Conservation (phyloP, 805 yeast species). For the Peterozyma xylosa region DNA sequence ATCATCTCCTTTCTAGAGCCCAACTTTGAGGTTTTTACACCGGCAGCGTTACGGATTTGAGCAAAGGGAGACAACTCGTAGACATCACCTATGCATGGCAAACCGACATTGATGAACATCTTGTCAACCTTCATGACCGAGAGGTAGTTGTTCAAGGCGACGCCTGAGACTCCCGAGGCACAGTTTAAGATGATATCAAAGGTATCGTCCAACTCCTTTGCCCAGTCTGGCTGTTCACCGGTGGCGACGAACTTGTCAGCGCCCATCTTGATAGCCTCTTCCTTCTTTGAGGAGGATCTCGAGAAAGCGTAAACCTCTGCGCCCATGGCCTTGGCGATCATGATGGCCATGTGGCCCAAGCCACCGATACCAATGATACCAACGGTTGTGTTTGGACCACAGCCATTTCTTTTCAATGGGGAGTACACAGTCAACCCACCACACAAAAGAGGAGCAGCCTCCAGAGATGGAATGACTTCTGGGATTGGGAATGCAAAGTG, state of each 20-base stretch:
- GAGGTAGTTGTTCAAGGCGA: conserved; percentile 16
- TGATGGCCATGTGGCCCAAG: conserved; percentile 47
- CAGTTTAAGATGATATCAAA: conserved; percentile 43
- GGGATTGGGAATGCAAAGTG: conserved; percentile 42
- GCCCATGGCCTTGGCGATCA: conserved; percentile 53
- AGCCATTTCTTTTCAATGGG: conserved; percentile 33
- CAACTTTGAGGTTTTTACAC: conserved; percentile 24
- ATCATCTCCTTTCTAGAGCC: conserved; percentile 40
- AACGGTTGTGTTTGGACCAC: conserved; percentile 41
- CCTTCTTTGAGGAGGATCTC: conserved; percentile 39
- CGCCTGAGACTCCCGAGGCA: conserved; percentile 32
- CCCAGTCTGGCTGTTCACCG: conserved; percentile 37
- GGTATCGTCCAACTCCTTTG: conserved; percentile 18
- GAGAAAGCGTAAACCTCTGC: conserved; percentile 54
- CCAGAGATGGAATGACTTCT: conserved; percentile 29
- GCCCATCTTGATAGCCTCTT: conserved; percentile 41
- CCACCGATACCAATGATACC: conserved; percentile 55
- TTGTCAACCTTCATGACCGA: conserved; percentile 21
- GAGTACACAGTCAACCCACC: conserved; percentile 50
- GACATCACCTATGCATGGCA: conserved; percentile 23
- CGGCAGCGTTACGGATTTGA: conserved; percentile 21
- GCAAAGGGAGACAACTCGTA: conserved; percentile 25
- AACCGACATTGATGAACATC: conserved; percentile 28
- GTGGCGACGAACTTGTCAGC: conserved; percentile 51
- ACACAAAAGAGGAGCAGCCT: conserved; percentile 48